Conservation (phyloP, 225 moss, liverwort and hornwort species). For the Sphagnum tenellum region DNA sequence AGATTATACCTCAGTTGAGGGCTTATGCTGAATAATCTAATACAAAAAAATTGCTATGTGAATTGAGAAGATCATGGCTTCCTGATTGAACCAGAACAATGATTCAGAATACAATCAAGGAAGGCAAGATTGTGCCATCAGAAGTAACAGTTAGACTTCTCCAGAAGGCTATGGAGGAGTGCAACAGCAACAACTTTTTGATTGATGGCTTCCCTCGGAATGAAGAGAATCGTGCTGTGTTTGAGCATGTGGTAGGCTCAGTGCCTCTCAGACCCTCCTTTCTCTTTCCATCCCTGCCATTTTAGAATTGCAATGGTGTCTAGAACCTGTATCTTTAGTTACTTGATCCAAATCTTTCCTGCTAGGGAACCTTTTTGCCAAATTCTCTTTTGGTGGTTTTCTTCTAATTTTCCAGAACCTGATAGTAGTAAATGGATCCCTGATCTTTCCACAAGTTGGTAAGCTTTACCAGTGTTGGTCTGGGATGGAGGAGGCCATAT, state of each 20-base stretch:
- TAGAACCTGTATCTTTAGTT: too few species aligned
- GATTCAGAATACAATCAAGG: constrained; percentile 49
- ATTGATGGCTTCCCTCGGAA: constrained; percentile 62
- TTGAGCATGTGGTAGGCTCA: constrained; percentile 33
- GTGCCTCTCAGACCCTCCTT: neutral
- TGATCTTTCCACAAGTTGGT: too few species aligned
- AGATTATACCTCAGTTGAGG: neutral
- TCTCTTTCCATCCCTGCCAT: neutral
- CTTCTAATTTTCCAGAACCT: too few species aligned
- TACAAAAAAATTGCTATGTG: neutral
- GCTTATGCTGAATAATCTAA: neutral
- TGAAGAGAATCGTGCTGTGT: constrained; percentile 49
- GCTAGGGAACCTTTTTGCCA: neutral
- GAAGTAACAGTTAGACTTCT: constrained; percentile 52
- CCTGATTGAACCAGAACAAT: constrained; percentile 21
- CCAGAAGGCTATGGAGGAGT: constrained; percentile 36
- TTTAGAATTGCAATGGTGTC: neutral
- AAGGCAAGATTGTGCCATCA: constrained; percentile 52
- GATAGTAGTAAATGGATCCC: too few species aligned
- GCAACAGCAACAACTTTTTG: constrained; percentile 33
- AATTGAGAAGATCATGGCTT: neutral
- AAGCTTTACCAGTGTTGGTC: neutral
- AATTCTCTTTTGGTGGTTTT: neutral
- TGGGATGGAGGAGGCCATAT: too few species aligned
- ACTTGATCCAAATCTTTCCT: neutral